Base-by-base conservation (phyloP, 2,329 filamentous ascomycete species). In the Aspergillus piperis region DNA sequence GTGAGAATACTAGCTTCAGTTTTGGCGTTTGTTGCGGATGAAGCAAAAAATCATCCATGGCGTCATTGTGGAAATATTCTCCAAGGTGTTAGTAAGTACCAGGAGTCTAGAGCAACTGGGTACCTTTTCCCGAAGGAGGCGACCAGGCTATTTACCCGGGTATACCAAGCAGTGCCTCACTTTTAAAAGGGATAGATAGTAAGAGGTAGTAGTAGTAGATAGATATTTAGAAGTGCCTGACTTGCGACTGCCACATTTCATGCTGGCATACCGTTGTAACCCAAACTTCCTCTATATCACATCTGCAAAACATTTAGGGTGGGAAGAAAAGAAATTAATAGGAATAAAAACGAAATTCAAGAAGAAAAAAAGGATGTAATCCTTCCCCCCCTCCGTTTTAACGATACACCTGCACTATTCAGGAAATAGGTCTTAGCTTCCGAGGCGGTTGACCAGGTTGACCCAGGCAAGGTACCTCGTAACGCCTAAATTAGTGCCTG, bases 31-130 rank as follows among this genome's bases (percentile, higher is more conserved):
- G 47, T 17, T 17, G 47, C 23, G 44, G 44, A 13, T 27, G 32
- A 36, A 17, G 25, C n/a, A 25, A 17, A 30, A 30, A 30, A 30
- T 30, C 47, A 30, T 17, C 27, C 15, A 50, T 56, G 54, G 27
- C 54, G 36, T 48, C 54, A 32, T 49, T 23, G 27, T 56, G 54
- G 54, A 56, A 36, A 56, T 48, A 56, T 56, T 56, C 41, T 56
- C 54, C 54, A 56, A 27, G 47, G 44, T 17, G 30, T 30, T 21
- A 44, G 17, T 19, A 11, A 17, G 8, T 21, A 44, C 41, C 15
- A 23, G 21, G 23, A 13, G 25, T 27, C 15, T 30, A 50, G 23
- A 50, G 17, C 47, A 27, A 19, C 21, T 25, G 44, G 44, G 21
- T 15, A 54, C 52, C 21, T 30, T 17, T 15, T 23, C 42, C 25